These are phyloP conservation scores for Penicillium hesseltinei DNA, from an alignment of 2,329 filamentous ascomycete species.

Conservation along the genomic window DNA sequence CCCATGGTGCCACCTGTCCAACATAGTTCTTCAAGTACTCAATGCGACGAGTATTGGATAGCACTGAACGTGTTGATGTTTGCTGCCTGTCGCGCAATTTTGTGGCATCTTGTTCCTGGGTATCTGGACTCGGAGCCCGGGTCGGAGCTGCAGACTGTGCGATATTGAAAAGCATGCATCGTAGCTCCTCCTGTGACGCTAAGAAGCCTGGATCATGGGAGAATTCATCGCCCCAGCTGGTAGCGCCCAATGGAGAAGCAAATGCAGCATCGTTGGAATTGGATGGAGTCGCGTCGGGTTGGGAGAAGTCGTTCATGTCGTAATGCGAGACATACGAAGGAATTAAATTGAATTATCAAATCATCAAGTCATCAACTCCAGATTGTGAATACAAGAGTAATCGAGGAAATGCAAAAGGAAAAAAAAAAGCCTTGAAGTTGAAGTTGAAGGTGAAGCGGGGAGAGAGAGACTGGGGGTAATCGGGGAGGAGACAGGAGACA, in stretches of 20 bases:
- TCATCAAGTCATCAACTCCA: too few species aligned
- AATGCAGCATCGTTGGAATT: constrained; percentile 18
- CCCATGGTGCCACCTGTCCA: constrained; percentile 54
- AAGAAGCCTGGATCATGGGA: constrained; percentile 45
- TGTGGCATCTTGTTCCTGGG: constrained; percentile 15
- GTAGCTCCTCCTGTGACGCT: constrained; percentile 47
- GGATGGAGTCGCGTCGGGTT: constrained; percentile 11
- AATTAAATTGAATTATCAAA: neutral
- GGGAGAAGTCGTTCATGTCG: constrained; percentile 13
- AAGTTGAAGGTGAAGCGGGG: neutral
- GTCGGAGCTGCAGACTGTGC: constrained; percentile 47
- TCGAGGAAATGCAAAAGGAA: neutral
- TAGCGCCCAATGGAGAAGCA: constrained; percentile 16
- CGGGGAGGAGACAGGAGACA: neutral
- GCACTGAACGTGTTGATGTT: constrained; percentile 17
- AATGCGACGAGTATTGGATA: constrained; percentile 37
- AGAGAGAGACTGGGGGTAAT: neutral
- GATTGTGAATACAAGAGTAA: neutral
- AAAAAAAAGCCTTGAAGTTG: neutral
- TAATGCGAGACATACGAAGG: neutral
- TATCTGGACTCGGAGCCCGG: constrained; percentile 38
- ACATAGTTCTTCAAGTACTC: constrained; percentile 52
- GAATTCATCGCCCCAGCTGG: constrained; percentile 30
- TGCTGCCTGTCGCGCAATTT: neutral
- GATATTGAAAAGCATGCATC: constrained; percentile 45